phyloP scores from a whole-genome alignment of 2,329 filamentous ascomycete species.

The Neofusicoccum ribis region DNA sequence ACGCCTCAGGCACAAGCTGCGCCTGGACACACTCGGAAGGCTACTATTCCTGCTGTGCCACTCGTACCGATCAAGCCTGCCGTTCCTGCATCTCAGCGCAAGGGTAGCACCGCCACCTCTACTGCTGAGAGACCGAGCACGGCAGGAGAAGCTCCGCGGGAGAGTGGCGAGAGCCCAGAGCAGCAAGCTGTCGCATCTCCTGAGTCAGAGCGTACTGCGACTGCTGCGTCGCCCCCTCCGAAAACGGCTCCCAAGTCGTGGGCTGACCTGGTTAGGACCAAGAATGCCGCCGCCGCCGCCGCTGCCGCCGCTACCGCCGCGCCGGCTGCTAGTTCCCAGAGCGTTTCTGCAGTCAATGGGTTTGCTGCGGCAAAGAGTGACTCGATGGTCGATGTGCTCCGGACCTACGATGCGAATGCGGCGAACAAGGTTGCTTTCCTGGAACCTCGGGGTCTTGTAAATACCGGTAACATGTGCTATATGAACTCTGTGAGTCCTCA shows the following conservation, averaged over 20 bases:
- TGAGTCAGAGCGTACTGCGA: constrained; percentile 37
- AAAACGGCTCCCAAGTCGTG: constrained; percentile 62
- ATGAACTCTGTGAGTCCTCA: constrained; percentile 87
- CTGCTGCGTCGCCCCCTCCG: constrained; percentile 41
- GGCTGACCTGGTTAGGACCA: constrained; percentile 66
- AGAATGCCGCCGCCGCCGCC: constrained; percentile 41
- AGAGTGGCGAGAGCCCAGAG: constrained; percentile 20
- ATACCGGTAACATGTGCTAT: constrained; percentile 99
- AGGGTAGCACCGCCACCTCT: constrained; percentile 31
- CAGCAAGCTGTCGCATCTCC: constrained; percentile 21
- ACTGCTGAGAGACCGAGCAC: constrained; percentile 36
- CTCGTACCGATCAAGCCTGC: constrained; percentile 52
- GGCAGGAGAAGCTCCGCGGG: constrained; percentile 10
- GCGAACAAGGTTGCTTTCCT: constrained; percentile 74
- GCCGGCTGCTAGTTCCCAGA: constrained; percentile 27
- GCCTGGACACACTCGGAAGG: constrained; percentile 41
- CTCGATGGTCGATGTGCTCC: constrained; percentile 75
- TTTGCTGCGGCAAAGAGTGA: constrained; percentile 52
- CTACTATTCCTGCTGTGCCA: constrained; percentile 52
- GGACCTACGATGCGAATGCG: constrained; percentile 67
- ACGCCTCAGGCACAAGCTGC: constrained; percentile 32
- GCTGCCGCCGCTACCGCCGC: constrained; percentile 25
- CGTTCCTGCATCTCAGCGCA: constrained; percentile 26
- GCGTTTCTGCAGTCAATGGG: constrained; percentile 39
- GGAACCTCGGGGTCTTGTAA: constrained; percentile 89